Evolutionary conservation across 768 basidiomycete species (phyloP).

Genomic region (Pulveroboletus sp.): DNA sequence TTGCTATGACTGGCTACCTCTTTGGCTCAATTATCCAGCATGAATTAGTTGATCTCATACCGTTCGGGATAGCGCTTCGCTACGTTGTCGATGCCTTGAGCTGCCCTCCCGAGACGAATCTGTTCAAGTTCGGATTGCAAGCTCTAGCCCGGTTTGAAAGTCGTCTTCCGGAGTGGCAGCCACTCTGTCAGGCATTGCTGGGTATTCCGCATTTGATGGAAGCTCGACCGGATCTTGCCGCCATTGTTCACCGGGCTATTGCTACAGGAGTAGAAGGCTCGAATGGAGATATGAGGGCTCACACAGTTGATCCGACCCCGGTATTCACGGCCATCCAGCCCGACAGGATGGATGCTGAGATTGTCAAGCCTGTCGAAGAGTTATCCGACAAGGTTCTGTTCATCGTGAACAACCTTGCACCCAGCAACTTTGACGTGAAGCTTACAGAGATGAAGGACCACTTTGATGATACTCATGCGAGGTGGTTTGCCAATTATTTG

Average conservation of each 20-base stretch:
- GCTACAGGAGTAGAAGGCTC: conserved; percentile 44
- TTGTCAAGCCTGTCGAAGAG: conserved; percentile 75
- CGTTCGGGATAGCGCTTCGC: conserved; percentile 93
- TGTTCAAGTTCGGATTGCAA: conserved; percentile 93
- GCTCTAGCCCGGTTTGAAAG: conserved; percentile 85
- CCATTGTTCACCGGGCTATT: conserved; percentile 67
- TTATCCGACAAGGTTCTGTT: conserved; percentile 92
- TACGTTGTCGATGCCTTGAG: conserved; percentile 93
- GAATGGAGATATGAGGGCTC: conserved; percentile 37
- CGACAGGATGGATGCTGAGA: conserved; percentile 57
- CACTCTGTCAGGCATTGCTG: conserved; percentile 83
- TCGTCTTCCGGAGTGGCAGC: conserved; percentile 87
- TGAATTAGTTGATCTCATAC: conserved; percentile 88
- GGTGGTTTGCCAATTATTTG: conserved; percentile 98
- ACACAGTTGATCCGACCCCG: conserved; percentile 41
- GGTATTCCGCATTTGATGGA: conserved; percentile 85
- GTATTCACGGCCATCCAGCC: conserved; percentile 78
- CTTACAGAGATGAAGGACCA: conserved; percentile 78
- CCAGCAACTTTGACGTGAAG: conserved; percentile 88
- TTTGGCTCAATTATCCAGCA: conserved; percentile 96
- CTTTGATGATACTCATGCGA: conserved; percentile 77
- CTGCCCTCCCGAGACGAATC: conserved; percentile 84
- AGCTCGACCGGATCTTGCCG: conserved; percentile 73
- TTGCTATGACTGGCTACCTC: conserved; percentile 92
- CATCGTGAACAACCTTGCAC: conserved; percentile 96